Base-by-base conservation (phyloP, 257 asterid genomes). In the Linaria vulgaris region DNA sequence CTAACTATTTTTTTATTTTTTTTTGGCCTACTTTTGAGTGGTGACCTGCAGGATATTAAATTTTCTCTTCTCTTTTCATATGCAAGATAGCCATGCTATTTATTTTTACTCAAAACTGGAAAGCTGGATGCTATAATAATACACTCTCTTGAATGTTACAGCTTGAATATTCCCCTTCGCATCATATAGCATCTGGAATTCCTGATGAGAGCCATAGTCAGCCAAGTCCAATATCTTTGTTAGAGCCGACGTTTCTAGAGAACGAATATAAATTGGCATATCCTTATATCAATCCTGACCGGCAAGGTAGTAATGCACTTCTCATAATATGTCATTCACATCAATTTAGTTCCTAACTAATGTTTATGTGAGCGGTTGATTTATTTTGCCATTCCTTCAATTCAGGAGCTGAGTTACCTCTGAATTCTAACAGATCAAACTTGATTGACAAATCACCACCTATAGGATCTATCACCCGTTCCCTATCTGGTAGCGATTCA, bases 401-500 rank as follows among this genome's bases (percentile, higher is more conserved):
- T 69, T 38, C 88, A 91, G 96, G 90, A 48, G 66, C n/a, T 9
- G 89, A 77, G 75, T 65, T 78, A 68, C 71, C 74, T 13, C 74
- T 34, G 45, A 78, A 76, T 61, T 52, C 74, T n/a, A 20, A 74
- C n/a, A 67, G 73, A 75, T 87, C 84, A 66, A 87, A 82, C 75
- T 80, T 89, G 79, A 87, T 92, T 27, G 99, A 83, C 76, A 92
- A 92, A 70, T 92, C 99, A 57, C 99, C 97, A 17, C 99, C 95
- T 10, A 92, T 89, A 71, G 99, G 99, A 60, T 87, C 99, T 56
- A 81, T 92, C 49, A 79, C 97, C 6, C 95, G 96, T 19, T 79
- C 91, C 38, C 80, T 89, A 17, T 78, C 89, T 53, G 82, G 85
- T 86, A 88, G 86, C 0, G 88, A 85, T 55, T 74, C 85, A 22